Conservation (phyloP, 441 rosid genomes). For the Viola pubescens region DNA sequence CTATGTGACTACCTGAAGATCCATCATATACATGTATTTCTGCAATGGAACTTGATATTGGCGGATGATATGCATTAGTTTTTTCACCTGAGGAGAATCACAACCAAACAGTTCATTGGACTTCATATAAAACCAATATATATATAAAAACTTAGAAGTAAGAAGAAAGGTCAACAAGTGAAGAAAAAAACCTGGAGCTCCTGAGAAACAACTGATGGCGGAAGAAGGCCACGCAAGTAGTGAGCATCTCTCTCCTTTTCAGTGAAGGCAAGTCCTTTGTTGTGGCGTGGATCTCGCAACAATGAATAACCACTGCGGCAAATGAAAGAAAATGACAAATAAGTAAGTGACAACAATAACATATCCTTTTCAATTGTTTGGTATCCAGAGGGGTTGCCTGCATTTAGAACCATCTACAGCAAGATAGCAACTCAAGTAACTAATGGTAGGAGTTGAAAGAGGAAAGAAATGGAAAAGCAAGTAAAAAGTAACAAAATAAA, state of each 20-base stretch:
- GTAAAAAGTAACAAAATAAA: background rate
- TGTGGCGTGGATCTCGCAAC: slow-evolving; percentile 84
- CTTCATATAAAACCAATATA: background rate
- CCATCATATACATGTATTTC: slow-evolving; percentile 84
- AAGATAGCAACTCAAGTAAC: too few relatives aligned
- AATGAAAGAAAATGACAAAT: background rate
- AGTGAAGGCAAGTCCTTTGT: slow-evolving; percentile 87
- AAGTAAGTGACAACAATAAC: background rate
- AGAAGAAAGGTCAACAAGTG: background rate
- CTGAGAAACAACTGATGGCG: slow-evolving; percentile 64
- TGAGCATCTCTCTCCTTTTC: slow-evolving; percentile 82
- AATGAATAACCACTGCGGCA: slow-evolving; percentile 67
- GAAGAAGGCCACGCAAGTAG: slow-evolving; percentile 85
- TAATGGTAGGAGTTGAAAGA: background rate
- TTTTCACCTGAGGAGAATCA: slow-evolving; percentile 54
- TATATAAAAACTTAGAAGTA: background rate
- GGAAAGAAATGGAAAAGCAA: background rate
- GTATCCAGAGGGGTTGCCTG: too few relatives aligned
- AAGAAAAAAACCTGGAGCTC: slow-evolving; percentile 53
- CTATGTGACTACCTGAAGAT: slow-evolving; percentile 53
- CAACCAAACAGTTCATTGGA: background rate
- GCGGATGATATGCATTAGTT: slow-evolving; percentile 56
- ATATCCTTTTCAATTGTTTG: too few relatives aligned
- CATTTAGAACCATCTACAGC: too few relatives aligned
- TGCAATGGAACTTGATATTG: slow-evolving; percentile 71